Conservation (phyloP, 768 basidiomycete species). For the Kwoniella sp. region DNA sequence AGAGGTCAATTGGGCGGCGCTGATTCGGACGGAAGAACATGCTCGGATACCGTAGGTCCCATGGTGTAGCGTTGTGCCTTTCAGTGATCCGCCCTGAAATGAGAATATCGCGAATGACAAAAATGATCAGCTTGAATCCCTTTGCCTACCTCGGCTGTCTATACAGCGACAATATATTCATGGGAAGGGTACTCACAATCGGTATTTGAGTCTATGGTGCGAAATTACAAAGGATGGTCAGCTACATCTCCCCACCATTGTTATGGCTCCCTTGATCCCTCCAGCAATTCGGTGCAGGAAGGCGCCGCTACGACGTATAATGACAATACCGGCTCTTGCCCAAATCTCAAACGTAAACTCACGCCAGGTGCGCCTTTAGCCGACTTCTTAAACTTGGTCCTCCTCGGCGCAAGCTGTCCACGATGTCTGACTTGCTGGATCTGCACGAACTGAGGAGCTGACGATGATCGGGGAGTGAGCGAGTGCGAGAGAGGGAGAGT, state of each 20-base stretch:
- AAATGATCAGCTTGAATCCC: neutral
- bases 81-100: constrained; percentile 80
- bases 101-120: neutral
- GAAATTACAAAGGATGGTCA: too few species aligned
- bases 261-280: too few species aligned
- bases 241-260: too few species aligned
- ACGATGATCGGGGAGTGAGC: constrained; percentile 2
- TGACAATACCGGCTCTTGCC: neutral
- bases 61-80: constrained; percentile 87
- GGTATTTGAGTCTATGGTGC: constrained; percentile 32
- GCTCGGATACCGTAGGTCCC: constrained; percentile 92
- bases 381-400: constrained; percentile 79
- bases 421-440: constrained; percentile 41
- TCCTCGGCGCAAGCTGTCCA: constrained; percentile 69
- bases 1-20: constrained; percentile 84
- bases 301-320: too few species aligned
- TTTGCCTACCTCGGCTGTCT: neutral
- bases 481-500: constrained; percentile 20
- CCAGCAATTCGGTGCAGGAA: too few species aligned
- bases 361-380: constrained; percentile 72
- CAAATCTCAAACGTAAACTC: neutral
- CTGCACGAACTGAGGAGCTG: neutral
- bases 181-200: constrained; percentile 21
- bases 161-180: neutral
- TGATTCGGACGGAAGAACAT: constrained; percentile 76